Evolutionary conservation across 495 filamentous ascomycete species (phyloP), one percentile per base, ranked within the genome.

Genomic region (Aspergillus sparsus): DNA sequence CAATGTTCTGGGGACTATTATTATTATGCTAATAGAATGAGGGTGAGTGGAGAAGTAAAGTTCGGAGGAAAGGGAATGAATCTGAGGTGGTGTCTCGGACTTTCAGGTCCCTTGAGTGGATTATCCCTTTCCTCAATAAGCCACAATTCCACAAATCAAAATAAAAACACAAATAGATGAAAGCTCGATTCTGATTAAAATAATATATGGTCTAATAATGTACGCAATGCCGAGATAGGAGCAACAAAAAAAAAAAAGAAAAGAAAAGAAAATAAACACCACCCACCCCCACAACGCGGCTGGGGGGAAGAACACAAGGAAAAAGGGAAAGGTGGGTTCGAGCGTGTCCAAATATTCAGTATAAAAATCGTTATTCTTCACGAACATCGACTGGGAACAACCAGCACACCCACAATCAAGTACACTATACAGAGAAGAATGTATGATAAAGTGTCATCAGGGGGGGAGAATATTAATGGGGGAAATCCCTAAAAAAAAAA

Each of bases 121-220:
- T 27, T 27, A 36, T 18, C 55, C 44, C 45, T 58, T 42, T 31
- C 52, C n/a, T 55, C 32, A 31, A 36, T 5, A 54, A 56, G 15
- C 35, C 53, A 18, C n/a, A 55, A 21, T 18, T 35, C 27, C 7
- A 33, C n/a, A 55, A 21, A 7, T n/a, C 27, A 6, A 33, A 11
- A 13, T 5, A 15, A 42, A 44, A 7, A 33, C 15, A 32, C 18
- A 45, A 44, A 18, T 8, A 32, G 6, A 9, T 49, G 47, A 39
- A 54, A 57, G 46, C 49, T 15, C 8, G 45, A 53, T 49, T 60
- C 46, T 31, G 50, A 64, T 63, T 63, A 64, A 60, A 60, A 44
- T 44, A 60, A 64, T 60, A 52, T 58, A 47, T 53, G 47, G 27
- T 64, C 62, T 64, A 64, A 64, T 49, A 64, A 64, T 64, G 46